Evolutionary conservation across 345 rosid genomes (phyloP), one percentile per base, ranked within the genome.

Genomic region (Heritiera fomes): DNA sequence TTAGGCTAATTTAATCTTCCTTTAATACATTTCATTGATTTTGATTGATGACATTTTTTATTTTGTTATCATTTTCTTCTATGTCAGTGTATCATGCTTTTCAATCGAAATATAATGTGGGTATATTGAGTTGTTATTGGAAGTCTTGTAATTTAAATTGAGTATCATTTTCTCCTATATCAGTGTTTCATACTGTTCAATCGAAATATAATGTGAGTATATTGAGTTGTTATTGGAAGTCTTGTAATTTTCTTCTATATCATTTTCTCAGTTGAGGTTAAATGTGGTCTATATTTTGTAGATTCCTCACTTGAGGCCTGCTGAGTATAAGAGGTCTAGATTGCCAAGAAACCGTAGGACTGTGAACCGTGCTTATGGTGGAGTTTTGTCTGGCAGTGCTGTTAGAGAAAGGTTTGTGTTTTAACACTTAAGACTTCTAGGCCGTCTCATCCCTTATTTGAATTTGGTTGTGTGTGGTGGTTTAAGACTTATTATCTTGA

Each of bases 301-400:
- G 98, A 92, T 94, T 80, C 97, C 98, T 59, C 98, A 92, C 83
- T 75, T 94, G 92, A 89, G 98, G 83, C 98, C 98, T 20, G 77
- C 97, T 73, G 91, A 94, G 72, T 94, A 94, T 83, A 94, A 94
- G 89, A 92, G 95, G 81, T 92, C 95, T 45, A 83, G 98, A 62
- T 84, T 92, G 72, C 75, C 97, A 5, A 89, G 98, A 78, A 94
- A 91, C 83, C 83, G 93, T 3, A 88, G 97, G 73, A 91, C 98
- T 4, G 98, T 94, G 71, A 94, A 88, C 88, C 98, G 98, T 86
- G 86, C 98, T 15, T 94, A 94, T 20, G 97, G 98, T 41, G 98
- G 98, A 3, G 97, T 94, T 38, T 76, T 94, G 82, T 94, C 93
- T 11, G 97, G 89, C 72, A 82, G 86, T 85, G 98, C 98, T 84